A percentile compares a stretch with the other conserved stretches of the same genome.
These are phyloP conservation scores for Trametes coccinea DNA, from an alignment of 768 basidiomycete genomes.

Conservation along the genomic window DNA sequence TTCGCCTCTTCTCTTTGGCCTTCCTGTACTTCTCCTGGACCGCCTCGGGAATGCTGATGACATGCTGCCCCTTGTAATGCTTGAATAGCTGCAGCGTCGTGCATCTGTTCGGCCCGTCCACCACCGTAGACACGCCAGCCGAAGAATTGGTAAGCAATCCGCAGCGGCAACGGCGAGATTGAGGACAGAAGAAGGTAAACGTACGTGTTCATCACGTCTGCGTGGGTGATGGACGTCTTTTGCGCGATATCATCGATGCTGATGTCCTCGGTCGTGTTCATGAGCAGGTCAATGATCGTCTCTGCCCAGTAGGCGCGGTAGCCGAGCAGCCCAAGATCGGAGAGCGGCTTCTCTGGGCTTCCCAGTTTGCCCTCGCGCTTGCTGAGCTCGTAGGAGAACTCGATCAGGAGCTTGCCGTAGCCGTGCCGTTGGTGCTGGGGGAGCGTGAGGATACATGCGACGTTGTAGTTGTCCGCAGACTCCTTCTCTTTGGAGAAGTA, in stretches of 20 bases:
- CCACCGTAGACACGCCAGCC: slow-evolving; percentile 1
- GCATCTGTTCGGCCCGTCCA: slow-evolving; percentile 54
- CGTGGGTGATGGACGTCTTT: slow-evolving; percentile 91
- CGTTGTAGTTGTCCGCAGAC: slow-evolving; percentile 96
- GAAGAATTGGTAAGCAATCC: slow-evolving; percentile 18
- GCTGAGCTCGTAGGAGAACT: slow-evolving; percentile 97
- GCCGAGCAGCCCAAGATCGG: slow-evolving; percentile 87
- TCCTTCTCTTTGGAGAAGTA: slow-evolving; percentile 99
- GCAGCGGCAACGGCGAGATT: slow-evolving; percentile 1
- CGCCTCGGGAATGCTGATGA: slow-evolving; percentile 88
- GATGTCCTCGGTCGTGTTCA: slow-evolving; percentile 69
- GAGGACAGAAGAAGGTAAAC: slow-evolving; percentile 35
- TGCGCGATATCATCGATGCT: slow-evolving; percentile 98
- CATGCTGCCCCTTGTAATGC: slow-evolving; percentile 92
- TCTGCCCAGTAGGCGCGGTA: slow-evolving; percentile 99
- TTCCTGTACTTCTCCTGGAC: slow-evolving; percentile 92
- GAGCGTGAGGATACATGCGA: slow-evolving; percentile 97
- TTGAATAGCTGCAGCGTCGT: slow-evolving; percentile 94
- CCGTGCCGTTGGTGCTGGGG: slow-evolving; percentile 97
- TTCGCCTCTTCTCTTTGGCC: slow-evolving; percentile 71
- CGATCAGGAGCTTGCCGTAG: slow-evolving; percentile 93
- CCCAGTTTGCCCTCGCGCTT: slow-evolving; percentile 96
- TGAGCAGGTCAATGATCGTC: slow-evolving; percentile 87
- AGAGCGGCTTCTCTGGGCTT: slow-evolving; percentile 96
- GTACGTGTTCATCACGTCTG: slow-evolving; percentile 98